Conservation (phyloP, 805 yeast species). For the Cyberlindnera suaveolens region DNA sequence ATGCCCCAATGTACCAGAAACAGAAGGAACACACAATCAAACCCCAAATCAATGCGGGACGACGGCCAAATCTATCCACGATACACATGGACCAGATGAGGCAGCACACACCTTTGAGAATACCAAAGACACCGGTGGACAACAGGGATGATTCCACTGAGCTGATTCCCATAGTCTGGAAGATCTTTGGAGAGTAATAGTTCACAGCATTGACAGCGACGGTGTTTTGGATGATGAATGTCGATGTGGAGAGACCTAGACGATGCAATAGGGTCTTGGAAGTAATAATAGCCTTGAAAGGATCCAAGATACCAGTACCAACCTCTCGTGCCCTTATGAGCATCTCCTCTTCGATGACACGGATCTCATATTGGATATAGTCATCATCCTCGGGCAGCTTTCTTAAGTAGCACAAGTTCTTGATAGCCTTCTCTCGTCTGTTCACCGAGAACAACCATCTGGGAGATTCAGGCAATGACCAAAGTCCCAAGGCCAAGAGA, state of each 20-base stretch:
- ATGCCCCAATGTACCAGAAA: conserved; percentile 45
- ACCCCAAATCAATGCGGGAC: conserved; percentile 33
- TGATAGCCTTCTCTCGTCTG: conserved; percentile 29
- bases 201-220: conserved; percentile 45
- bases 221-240: conserved; percentile 39
- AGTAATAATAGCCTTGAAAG: conserved; percentile 30
- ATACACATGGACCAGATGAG: conserved; percentile 38
- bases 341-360: conserved; percentile 24
- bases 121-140: conserved; percentile 49
- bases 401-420: conserved; percentile 32
- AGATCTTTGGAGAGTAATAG: conserved; percentile 48
- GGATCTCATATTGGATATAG: conserved; percentile 36
- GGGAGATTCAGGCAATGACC: conserved; percentile 40
- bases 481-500: conserved; percentile 32
- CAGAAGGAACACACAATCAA: conserved; percentile 36
- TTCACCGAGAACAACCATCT: conserved; percentile 34
- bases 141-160: conserved; percentile 40
- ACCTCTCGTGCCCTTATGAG: conserved; percentile 19
- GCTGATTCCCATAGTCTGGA: conserved; percentile 41
- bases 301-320: conserved; percentile 35
- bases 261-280: conserved; percentile 28
- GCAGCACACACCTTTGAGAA: conserved; percentile 40
- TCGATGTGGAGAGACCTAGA: conserved; percentile 31
- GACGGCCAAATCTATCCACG: conserved; percentile 42
- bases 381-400: conserved; percentile 31